Evolutionary conservation across 305 asterid species (phyloP).

Genomic region (Striga hermonthica): DNA sequence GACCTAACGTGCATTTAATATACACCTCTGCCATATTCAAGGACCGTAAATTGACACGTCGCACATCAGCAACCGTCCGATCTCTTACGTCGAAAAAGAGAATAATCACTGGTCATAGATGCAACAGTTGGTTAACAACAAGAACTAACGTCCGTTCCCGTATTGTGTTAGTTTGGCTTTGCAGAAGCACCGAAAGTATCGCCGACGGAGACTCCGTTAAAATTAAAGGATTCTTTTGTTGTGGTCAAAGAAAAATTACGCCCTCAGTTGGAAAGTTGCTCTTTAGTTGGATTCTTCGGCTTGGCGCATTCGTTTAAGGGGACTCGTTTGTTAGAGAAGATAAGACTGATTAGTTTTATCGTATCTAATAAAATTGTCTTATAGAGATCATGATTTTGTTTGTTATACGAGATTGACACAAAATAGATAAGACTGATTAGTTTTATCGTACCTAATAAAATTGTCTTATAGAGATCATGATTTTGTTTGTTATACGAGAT

Average conservation of each 20-base stretch:
- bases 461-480: no score
- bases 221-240: constrained; percentile 12
- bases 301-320: neutral
- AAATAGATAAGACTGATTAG: no score
- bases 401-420: no score
- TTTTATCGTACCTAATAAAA: no score
- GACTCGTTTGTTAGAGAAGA: no score
- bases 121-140: constrained; percentile 18
- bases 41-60: constrained; percentile 43
- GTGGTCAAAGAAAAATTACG: constrained; percentile 31
- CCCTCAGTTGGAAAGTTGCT: constrained; percentile 28
- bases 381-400: no score
- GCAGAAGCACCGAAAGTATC: neutral
- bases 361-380: no score
- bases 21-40: constrained; percentile 14
- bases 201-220: constrained; percentile 16
- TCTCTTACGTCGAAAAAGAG: neutral
- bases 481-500: no score
- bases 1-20: constrained; percentile 31
- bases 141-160: constrained; percentile 19
- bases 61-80: constrained; percentile 20
- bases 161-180: neutral
- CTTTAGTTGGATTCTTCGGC: constrained; percentile 30
- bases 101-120: constrained; percentile 28
- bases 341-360: no score